Evolutionary conservation across 2,329 filamentous ascomycete species (phyloP).

Genomic region (Talaromyces sp.): DNA sequence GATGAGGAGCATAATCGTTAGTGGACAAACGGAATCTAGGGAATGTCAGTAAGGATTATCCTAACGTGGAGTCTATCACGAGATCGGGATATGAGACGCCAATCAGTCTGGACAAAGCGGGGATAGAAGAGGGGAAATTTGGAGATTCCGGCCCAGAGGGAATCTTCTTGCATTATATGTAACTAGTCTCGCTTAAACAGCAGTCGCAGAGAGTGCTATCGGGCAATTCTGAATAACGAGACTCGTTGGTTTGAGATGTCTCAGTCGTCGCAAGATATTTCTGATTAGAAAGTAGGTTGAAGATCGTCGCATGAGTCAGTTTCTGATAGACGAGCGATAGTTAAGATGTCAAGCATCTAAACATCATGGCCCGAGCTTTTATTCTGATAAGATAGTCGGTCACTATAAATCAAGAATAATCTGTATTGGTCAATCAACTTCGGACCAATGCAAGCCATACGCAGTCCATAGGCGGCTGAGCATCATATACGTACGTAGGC

Average conservation of each 20-base stretch:
- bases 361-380: slow-evolving; percentile 6
- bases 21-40: not conserved
- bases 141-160: not conserved
- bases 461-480: slow-evolving; percentile 6
- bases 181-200: not conserved
- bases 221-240: not conserved
- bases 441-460: slow-evolving; percentile 9
- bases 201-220: not conserved
- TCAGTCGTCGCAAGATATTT: not conserved
- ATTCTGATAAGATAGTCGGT: not conserved
- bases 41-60: not conserved
- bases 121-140: slow-evolving; percentile 7
- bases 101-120: slow-evolving; percentile 1
- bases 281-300: not conserved
- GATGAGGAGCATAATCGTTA: not conserved
- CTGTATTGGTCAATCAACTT: not conserved
- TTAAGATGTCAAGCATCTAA: not conserved
- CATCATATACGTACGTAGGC: not conserved
- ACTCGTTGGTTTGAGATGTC: not conserved
- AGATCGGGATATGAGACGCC: slow-evolving; percentile 1
- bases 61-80: not conserved
- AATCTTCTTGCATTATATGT: not conserved
- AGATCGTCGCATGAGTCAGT: slow-evolving; percentile 10
- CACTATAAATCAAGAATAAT: not conserved
- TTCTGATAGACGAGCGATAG: slow-evolving; percentile 1